phyloP scores from a whole-genome alignment of 306 rosid species.

The Lathyrus tuberosus region DNA sequence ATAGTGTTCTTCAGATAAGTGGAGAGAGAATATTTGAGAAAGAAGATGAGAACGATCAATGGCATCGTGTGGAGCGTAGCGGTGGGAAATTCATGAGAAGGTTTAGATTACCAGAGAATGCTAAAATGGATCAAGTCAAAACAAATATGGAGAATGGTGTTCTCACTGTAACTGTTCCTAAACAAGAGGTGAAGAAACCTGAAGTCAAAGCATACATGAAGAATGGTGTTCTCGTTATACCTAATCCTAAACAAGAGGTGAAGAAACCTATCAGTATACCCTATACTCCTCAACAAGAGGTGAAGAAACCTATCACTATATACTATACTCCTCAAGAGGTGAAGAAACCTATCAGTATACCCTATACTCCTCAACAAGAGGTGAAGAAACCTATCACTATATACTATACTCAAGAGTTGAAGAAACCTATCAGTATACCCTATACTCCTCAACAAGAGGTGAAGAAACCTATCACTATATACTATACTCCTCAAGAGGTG shows the following conservation, averaged over 20 bases:
- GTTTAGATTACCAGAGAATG: slow-evolving; percentile 6
- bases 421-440: too few relatives aligned
- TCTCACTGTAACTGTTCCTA: background rate
- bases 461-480: too few relatives aligned
- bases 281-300: background rate
- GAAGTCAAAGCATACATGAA: background rate
- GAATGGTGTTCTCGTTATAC: background rate
- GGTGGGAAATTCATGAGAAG: background rate
- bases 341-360: too few relatives aligned
- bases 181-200: background rate
- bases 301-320: background rate
- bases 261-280: background rate
- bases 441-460: too few relatives aligned
- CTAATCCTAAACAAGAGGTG: too few relatives aligned
- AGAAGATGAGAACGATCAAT: slow-evolving; percentile 3
- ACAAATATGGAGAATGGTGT: background rate
- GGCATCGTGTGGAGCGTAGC: slow-evolving; percentile 7
- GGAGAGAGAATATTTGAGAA: background rate
- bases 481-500: too few relatives aligned
- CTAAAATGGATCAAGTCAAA: background rate
- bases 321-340: too few relatives aligned
- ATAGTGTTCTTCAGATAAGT: background rate
- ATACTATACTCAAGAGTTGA: too few relatives aligned
- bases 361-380: too few relatives aligned
- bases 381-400: too few relatives aligned